phyloP scores from a whole-genome alignment of 371 early-diverging fungal genomes.

The Actinomortierella ambigua region DNA sequence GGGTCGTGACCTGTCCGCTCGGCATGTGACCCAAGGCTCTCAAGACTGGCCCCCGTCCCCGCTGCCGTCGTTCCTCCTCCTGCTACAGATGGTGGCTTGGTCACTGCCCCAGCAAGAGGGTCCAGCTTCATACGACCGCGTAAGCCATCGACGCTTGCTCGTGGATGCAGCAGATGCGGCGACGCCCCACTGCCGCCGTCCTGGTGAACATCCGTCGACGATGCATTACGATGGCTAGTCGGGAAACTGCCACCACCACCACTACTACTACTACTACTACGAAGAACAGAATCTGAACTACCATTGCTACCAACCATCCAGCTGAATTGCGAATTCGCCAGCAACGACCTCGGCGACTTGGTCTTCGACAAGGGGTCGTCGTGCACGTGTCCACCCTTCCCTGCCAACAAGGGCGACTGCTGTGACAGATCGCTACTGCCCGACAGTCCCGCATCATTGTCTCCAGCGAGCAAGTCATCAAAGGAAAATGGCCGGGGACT shows the following conservation, averaged over 20 bases:
- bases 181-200: not conserved
- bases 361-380: conserved; percentile 10
- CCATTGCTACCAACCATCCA: conserved; percentile 20
- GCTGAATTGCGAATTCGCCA: conserved; percentile 39
- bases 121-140: conserved; percentile 25
- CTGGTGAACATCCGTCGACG: not conserved
- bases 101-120: conserved; percentile 30
- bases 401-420: not conserved
- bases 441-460: not conserved
- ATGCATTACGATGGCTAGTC: not conserved
- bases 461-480: conserved; percentile 37
- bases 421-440: conserved; percentile 4
- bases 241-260: too few relatives aligned
- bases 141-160: too few relatives aligned
- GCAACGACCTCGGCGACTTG: conserved; percentile 39
- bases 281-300: too few relatives aligned
- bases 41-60: too few relatives aligned
- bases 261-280: not conserved
- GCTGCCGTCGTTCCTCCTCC: too few relatives aligned
- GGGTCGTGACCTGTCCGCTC: too few relatives aligned
- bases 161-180: too few relatives aligned
- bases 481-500: conserved; percentile 40
- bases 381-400: not conserved
- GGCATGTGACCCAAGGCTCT: too few relatives aligned
- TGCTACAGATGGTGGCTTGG: too few relatives aligned